Percentiles rank a stretch among this genome's conserved stretches.
Evolutionary conservation across 805 yeast genomes (phyloP).

Genomic region (Jamesozyma spencerorum): DNA sequence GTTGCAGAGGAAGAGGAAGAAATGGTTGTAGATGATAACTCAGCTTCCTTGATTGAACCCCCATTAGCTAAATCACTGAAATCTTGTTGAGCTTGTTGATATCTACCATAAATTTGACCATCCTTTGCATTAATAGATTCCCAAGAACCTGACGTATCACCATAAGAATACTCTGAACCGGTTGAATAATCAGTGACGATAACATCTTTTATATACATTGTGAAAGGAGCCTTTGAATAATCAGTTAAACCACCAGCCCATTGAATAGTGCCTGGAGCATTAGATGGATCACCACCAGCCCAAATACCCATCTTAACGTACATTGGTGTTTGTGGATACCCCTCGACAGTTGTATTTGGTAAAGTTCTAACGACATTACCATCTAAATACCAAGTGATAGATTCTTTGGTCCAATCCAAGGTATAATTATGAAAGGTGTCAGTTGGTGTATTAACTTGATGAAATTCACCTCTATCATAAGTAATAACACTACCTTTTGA

Average conservation of each 20-base stretch:
- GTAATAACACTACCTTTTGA: conserved; percentile 71
- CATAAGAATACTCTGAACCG: conserved; percentile 49
- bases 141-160: conserved; percentile 50
- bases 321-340: conserved; percentile 93
- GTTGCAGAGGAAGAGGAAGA: conserved; percentile 10
- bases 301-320: conserved; percentile 56
- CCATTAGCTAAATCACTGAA: conserved; percentile 28
- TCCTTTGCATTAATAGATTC: conserved; percentile 46
- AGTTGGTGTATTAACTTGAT: conserved; percentile 46
- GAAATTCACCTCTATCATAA: conserved; percentile 73
- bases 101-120: conserved; percentile 57
- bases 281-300: conserved; percentile 74
- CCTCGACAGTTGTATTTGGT: conserved; percentile 42
- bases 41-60: conserved; percentile 12
- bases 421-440: conserved; percentile 64
- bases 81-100: conserved; percentile 36
- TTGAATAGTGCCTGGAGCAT: conserved; percentile 58
- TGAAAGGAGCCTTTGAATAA: conserved; percentile 55
- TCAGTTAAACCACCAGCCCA: conserved; percentile 80
- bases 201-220: conserved; percentile 52
- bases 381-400: conserved; percentile 63
- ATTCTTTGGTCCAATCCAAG: conserved; percentile 69
- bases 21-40: conserved; percentile 8
- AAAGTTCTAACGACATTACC: conserved; percentile 62
- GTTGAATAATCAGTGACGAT: conserved; percentile 62